Evolutionary conservation across 2,329 filamentous ascomycete species (phyloP).

Genomic region (Aspergillus fumigatus): DNA sequence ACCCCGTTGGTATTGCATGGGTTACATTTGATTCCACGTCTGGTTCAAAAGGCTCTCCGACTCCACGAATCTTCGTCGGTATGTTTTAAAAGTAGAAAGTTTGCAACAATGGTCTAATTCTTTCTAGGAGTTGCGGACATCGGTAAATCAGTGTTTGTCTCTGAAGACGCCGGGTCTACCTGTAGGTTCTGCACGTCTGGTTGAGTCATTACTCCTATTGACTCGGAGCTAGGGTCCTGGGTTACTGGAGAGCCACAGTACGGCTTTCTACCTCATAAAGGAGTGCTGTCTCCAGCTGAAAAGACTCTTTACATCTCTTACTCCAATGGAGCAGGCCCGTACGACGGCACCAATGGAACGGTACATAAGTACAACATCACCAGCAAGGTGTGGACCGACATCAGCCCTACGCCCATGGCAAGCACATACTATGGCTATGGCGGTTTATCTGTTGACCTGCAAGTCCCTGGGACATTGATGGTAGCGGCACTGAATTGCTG

Average conservation of each 20-base stretch:
- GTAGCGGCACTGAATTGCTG: conserved; percentile 56
- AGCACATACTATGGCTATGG: conserved; percentile 54
- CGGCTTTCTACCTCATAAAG: conserved; percentile 53
- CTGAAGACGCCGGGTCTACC: conserved; percentile 50
- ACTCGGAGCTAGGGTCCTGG: conserved; percentile 11
- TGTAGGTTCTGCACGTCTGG: conserved; percentile 37
- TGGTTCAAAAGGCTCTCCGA: conserved; percentile 42
- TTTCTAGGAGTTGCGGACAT: conserved; percentile 43
- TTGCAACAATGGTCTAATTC: background rate
- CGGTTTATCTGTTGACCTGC: conserved; percentile 51
- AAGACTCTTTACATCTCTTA: conserved; percentile 55
- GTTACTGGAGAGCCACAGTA: conserved; percentile 47
- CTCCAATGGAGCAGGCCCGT: conserved; percentile 53
- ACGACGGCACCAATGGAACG: conserved; percentile 51
- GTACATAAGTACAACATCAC: conserved; percentile 54
- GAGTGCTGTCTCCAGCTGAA: conserved; percentile 48
- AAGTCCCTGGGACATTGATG: conserved; percentile 53
- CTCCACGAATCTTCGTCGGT: conserved; percentile 55
- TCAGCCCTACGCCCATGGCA: conserved; percentile 49
- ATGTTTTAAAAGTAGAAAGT: conserved; percentile 16
- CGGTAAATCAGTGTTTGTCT: conserved; percentile 52
- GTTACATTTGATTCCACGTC: conserved; percentile 56
- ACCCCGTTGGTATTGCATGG: conserved; percentile 48
- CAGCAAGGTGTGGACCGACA: conserved; percentile 50
- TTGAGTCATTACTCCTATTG: no score